phyloP scores from a whole-genome alignment of 2,329 filamentous ascomycete genomes.

The Nigrospora osmanthi region DNA sequence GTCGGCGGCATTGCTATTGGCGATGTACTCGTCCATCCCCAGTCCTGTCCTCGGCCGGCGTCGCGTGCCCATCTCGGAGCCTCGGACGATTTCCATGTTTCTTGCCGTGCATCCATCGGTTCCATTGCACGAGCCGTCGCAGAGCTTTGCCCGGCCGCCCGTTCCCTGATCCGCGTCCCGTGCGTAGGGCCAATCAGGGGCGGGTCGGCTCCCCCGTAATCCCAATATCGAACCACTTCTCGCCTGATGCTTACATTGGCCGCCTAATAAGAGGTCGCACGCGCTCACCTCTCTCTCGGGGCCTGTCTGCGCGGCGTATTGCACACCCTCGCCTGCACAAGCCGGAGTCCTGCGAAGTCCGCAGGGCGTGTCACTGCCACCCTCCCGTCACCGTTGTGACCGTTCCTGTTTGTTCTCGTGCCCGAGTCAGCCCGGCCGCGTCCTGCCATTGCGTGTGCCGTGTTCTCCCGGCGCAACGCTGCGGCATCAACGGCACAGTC shows the following conservation, averaged over 20 bases:
- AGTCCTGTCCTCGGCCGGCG: not conserved
- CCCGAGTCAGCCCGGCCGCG: too few relatives aligned
- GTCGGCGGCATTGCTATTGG: too few relatives aligned
- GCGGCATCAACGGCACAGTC: too few relatives aligned
- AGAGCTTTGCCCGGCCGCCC: too few relatives aligned
- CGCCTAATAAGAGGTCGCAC: not conserved
- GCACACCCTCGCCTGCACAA: not conserved
- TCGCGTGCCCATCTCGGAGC: not conserved
- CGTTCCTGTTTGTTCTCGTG: too few relatives aligned
- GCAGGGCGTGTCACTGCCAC: not conserved
- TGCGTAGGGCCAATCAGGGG: not conserved
- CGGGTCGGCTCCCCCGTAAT: not conserved
- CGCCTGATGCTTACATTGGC: conserved; percentile 2
- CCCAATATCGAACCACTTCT: conserved; percentile 2
- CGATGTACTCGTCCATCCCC: too few relatives aligned
- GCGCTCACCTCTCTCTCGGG: not conserved
- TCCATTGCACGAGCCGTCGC: too few relatives aligned
- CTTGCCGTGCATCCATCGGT: too few relatives aligned
- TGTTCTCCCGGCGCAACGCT: too few relatives aligned
- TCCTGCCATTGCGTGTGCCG: too few relatives aligned
- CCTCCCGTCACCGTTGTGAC: too few relatives aligned
- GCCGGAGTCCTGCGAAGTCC: not conserved
- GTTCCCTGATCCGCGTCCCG: not conserved
- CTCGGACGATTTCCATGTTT: not conserved
- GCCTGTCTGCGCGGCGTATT: not conserved